A percentile compares a stretch with the other conserved stretches of the same genome.
These are phyloP conservation scores for Venturia pyrina DNA, from an alignment of 2,329 filamentous ascomycete species.

Conservation along the genomic window DNA sequence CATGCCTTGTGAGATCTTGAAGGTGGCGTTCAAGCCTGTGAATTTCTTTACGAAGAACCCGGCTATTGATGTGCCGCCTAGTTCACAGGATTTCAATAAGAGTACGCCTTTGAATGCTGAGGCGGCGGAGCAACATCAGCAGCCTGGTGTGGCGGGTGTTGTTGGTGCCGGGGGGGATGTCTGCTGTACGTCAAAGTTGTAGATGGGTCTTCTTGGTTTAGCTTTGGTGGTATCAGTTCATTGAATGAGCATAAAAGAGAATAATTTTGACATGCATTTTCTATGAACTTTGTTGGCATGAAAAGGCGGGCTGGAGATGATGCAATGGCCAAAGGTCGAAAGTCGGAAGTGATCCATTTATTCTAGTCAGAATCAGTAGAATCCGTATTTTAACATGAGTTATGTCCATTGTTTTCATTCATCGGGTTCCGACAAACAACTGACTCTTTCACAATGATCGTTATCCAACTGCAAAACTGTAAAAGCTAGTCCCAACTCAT, in stretches of 20 bases:
- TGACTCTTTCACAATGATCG: not conserved
- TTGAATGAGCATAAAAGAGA: not conserved
- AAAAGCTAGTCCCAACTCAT: constrained; percentile 14
- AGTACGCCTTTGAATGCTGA: constrained; percentile 25
- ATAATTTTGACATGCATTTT: not conserved
- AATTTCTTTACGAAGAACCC: constrained; percentile 52
- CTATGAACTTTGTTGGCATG: not conserved
- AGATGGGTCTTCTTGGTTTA: not conserved
- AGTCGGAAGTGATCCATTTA: not conserved
- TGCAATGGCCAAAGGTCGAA: not conserved
- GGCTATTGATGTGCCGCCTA: constrained; percentile 47
- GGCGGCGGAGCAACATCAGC: constrained; percentile 21
- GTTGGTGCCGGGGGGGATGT: constrained; percentile 19
- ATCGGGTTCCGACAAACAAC: not conserved
- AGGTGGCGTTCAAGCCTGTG: constrained; percentile 46
- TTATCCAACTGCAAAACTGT: not conserved
- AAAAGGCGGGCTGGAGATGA: not conserved
- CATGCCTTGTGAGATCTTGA: constrained; percentile 49
- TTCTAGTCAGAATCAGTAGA: not conserved
- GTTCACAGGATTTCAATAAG: constrained; percentile 39
- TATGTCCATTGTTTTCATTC: not conserved
- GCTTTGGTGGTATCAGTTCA: not conserved
- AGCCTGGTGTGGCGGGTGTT: not conserved
- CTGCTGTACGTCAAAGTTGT: constrained; percentile 29
- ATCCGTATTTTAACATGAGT: not conserved